phyloP scores from a whole-genome alignment of 2,329 filamentous ascomycete species.

The Salinomyces thailandicus region DNA sequence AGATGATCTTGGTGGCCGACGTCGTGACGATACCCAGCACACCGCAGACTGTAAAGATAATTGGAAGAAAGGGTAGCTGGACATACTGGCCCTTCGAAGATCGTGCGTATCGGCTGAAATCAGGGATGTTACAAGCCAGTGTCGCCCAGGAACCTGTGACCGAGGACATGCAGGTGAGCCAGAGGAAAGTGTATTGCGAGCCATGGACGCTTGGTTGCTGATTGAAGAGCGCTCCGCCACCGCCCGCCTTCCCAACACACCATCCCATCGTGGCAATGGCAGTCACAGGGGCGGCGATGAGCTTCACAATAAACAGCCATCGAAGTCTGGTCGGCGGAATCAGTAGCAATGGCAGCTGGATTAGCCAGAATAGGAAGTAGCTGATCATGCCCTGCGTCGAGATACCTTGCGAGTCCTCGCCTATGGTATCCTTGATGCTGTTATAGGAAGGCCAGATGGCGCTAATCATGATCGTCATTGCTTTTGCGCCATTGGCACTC shows the following conservation, averaged over 20 bases:
- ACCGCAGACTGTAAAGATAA: conserved; percentile 30
- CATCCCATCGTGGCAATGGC: conserved; percentile 19
- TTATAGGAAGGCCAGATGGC: conserved; percentile 32
- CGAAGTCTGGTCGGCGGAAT: conserved; percentile 23
- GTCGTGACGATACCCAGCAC: conserved; percentile 49
- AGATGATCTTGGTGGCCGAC: conserved; percentile 42
- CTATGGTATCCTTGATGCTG: conserved; percentile 29
- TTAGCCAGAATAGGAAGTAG: conserved; percentile 4
- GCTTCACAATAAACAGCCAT: conserved; percentile 28
- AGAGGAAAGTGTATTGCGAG: conserved; percentile 29
- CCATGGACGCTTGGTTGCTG: conserved; percentile 26
- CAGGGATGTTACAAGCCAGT: conserved; percentile 28
- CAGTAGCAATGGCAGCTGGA: conserved; percentile 10
- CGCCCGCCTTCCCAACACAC: conserved; percentile 16
- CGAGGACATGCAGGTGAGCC: conserved; percentile 38
- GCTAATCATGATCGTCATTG: conserved; percentile 14
- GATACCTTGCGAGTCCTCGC: conserved; percentile 10
- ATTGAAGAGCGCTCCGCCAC: conserved; percentile 13
- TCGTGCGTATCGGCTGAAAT: conserved; percentile 4
- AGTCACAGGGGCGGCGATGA: conserved; percentile 23
- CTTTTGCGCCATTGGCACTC: conserved; percentile 10
- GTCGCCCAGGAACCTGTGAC: conserved; percentile 44
- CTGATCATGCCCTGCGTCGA: conserved; percentile 3
- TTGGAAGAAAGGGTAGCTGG: conserved; percentile 31
- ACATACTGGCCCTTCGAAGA: conserved; percentile 3